Evolutionary conservation across 148 eudicot species (phyloP).

Genomic region (Vaccinium corymbosum): DNA sequence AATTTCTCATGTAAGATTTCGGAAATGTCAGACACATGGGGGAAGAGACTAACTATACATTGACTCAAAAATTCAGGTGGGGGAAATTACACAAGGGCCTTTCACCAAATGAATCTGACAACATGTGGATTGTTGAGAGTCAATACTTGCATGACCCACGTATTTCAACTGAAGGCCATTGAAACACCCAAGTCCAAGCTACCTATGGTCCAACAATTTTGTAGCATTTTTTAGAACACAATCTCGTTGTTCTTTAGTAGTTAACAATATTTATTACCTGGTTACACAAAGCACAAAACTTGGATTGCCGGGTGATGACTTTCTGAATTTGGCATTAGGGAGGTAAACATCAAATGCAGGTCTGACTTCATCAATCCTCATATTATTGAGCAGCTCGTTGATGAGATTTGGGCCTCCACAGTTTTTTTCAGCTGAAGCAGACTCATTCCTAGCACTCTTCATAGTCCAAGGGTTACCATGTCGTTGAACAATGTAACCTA

Average conservation of each 20-base stretch:
- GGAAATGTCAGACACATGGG: not conserved
- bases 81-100: not conserved
- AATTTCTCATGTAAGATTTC: not conserved
- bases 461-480: slow-evolving; percentile 62
- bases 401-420: slow-evolving; percentile 23
- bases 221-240: not conserved
- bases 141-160: not conserved
- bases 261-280: slow-evolving; percentile 37
- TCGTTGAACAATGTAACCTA: slow-evolving; percentile 80
- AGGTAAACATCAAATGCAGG: slow-evolving; percentile 75
- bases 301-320: slow-evolving; percentile 82
- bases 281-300: slow-evolving; percentile 54
- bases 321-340: slow-evolving; percentile 82
- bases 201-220: not conserved
- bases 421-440: slow-evolving; percentile 17
- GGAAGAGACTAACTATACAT: not conserved
- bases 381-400: slow-evolving; percentile 35
- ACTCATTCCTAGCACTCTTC: slow-evolving; percentile 35
- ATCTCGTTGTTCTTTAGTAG: not conserved
- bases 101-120: not conserved
- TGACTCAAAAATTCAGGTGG: not conserved
- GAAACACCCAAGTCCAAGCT: not conserved
- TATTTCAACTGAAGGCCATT: not conserved
- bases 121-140: not conserved
- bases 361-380: slow-evolving; percentile 48